Evolutionary conservation across 2,329 filamentous ascomycete species (phyloP).

Genomic region (Monosporascus sp.): DNA sequence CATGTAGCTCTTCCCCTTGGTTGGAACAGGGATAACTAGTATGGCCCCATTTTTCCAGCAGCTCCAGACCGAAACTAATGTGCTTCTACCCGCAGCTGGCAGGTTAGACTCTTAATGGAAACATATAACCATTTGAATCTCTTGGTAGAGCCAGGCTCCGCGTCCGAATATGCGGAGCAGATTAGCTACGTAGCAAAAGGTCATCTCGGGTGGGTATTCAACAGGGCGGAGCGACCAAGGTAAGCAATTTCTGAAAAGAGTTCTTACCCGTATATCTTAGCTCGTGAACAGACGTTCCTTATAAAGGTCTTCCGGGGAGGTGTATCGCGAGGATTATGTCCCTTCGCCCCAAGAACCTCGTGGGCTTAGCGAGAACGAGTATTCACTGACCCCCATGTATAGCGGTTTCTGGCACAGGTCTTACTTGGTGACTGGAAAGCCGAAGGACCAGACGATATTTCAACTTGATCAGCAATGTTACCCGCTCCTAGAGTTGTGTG

Average conservation of each 20-base stretch:
- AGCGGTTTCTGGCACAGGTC: conserved; percentile 14
- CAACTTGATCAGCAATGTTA: conserved; percentile 18
- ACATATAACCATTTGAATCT: too few relatives aligned
- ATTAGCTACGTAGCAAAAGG: neutral
- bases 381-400: too few relatives aligned
- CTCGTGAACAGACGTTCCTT: too few relatives aligned
- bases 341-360: too few relatives aligned
- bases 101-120: too few relatives aligned
- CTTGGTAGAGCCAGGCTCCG: neutral
- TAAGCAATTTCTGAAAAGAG: neutral
- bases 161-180: neutral
- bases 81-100: too few relatives aligned
- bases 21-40: conserved; percentile 17
- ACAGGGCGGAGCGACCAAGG: conserved; percentile 2
- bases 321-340: too few relatives aligned
- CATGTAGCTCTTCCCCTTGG: conserved; percentile 15
- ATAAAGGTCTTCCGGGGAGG: too few relatives aligned
- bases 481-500: conserved; percentile 16
- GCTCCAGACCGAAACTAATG: neutral
- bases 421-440: conserved; percentile 13
- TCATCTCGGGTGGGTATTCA: conserved; percentile 14
- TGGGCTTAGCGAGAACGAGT: too few relatives aligned
- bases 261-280: too few relatives aligned
- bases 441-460: conserved; percentile 14
- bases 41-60: neutral